Base-by-base conservation (phyloP, 2,329 filamentous ascomycete genomes). In the Setomelanomma holmii region DNA sequence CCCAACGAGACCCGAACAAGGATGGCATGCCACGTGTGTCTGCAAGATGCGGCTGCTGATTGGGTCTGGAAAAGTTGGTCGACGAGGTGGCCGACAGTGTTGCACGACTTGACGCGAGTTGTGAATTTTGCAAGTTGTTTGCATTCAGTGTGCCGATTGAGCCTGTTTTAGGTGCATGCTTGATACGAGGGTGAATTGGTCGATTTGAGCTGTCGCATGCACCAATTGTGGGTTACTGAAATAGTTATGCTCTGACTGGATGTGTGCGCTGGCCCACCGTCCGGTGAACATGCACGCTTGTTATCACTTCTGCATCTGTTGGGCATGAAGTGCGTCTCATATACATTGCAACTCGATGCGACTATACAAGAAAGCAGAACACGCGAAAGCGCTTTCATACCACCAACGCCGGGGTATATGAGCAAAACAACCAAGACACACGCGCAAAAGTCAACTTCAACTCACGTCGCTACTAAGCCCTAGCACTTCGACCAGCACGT, bases 401-500 rank as follows among this genome's bases (percentile, higher is more conserved):
- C 45, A 3, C 36, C 21, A 41, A 41, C 39, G 39, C 39, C 39
- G 21, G 39, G 39, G 39, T 41, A 41, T 41, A 41, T 40, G 16
- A 21, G n/a, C n/a, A 36, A 16, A 35, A 12, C 36, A 45, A 45
- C 12, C 8, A 38, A 16, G 19, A 16, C 6, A 20, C 14, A 10
- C 12, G 22, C 16, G 41, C 19, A 17, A 14, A 17, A 8, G 35
- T 48, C 12, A 7, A 4, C 11, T 36, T 16, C n/a, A 71, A 51
- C 61, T 64, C 34, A 72, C 66, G 45, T 63, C 63, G 39, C 63
- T 69, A 44, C 70, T 65, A 50, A 67, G 56, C 2, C 78, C 78
- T 8, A 73, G 62, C 38, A 93, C 66, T 76, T 99, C 95, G 14
- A 96, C 84, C 38, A 88, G 80, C 2, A 99, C 84, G 75, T 98